These are phyloP conservation scores for Endotrypanum monterogeii DNA, from an alignment of 208 protist species.

Conservation along the genomic window DNA sequence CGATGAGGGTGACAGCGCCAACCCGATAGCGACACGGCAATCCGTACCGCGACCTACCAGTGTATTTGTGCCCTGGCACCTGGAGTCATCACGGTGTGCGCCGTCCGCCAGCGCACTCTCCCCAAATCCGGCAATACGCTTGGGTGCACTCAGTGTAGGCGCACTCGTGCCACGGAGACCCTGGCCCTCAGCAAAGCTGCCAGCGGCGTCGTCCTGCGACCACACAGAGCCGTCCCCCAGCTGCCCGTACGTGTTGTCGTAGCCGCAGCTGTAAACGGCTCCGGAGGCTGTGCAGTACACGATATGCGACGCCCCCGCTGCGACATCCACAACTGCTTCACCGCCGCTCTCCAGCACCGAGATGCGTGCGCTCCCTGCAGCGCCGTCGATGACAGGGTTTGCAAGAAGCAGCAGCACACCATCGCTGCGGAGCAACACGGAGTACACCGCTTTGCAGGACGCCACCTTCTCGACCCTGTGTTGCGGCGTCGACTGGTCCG, in stretches of 20 bases:
- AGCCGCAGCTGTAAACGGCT: conserved; percentile 75
- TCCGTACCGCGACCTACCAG: neutral
- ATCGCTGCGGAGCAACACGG: conserved; percentile 31
- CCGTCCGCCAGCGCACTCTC: neutral
- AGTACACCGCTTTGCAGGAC: conserved; percentile 26
- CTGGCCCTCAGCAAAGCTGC: conserved; percentile 2
- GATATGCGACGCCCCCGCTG: conserved; percentile 73
- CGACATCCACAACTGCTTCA: conserved; percentile 67
- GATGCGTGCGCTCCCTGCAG: conserved; percentile 18
- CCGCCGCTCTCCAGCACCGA: conserved; percentile 36
- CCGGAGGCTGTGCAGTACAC: conserved; percentile 80
- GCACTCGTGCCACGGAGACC: neutral
- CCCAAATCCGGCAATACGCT: conserved; percentile 49
- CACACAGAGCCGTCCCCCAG: conserved; percentile 84
- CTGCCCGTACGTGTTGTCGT: conserved; percentile 80
- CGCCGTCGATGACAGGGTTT: neutral
- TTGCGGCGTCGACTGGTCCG: neutral
- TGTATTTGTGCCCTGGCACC: neutral
- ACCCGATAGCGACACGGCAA: conserved; percentile 10
- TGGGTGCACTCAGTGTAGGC: conserved; percentile 33
- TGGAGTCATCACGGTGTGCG: neutral
- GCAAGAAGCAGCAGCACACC: conserved; percentile 24
- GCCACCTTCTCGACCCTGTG: conserved; percentile 20
- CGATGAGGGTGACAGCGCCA: conserved; percentile 11
- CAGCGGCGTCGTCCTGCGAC: conserved; percentile 13